Base-by-base conservation (phyloP, 495 filamentous ascomycete species). In the Hyphodiscus hymeniophilus region DNA sequence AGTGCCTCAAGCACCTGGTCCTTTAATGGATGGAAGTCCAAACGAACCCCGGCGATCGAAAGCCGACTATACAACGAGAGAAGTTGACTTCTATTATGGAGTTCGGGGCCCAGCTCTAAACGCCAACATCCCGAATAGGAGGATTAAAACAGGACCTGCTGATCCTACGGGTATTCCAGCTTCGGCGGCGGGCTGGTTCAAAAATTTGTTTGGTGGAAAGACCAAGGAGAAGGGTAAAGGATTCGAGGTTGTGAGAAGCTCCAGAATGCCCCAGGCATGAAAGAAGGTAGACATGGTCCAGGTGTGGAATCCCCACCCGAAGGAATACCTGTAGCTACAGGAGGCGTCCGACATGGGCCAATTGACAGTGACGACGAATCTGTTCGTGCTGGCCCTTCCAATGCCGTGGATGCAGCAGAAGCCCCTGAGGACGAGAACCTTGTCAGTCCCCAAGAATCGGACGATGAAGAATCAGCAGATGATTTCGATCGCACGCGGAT, bases 71-170 rank as follows among this genome's bases (percentile, higher is more conserved):
- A 82, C 88, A 3, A 88, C 87, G 1, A 81, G 92, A 30, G 92
- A 98, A 65, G 84, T 87, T 3, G 92, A 98, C 60, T 95, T 91
- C 58, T 95, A 95, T 60, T 96, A 97, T 62, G 84, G 89, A 12
- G 82, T 94, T 20, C 80, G 87, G 13, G 92, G 92, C 0, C 85
- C 87, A n/a, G 88, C 91, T 8, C 71, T 97, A 5, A 77, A 77
- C 52, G 89, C 87, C 0, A 82, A 84, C 41, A 79, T 74, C 12
- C 87, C 85, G 3, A 85, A 84, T 24, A 75, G 92, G 30, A 89
- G 85, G 59, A 69, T 95, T 42, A 87, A 89, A 56, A 98, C 92
- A 3, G 94, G 92, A 0, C 92, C 92, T 1, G 89, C 91, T 15
- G 94, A 98, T 66, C 92, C 92, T 5, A 94, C 90, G 28, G 83